These are phyloP conservation scores for Linum tenue DNA, from an alignment of 345 rosid species.

Conservation along the genomic window DNA sequence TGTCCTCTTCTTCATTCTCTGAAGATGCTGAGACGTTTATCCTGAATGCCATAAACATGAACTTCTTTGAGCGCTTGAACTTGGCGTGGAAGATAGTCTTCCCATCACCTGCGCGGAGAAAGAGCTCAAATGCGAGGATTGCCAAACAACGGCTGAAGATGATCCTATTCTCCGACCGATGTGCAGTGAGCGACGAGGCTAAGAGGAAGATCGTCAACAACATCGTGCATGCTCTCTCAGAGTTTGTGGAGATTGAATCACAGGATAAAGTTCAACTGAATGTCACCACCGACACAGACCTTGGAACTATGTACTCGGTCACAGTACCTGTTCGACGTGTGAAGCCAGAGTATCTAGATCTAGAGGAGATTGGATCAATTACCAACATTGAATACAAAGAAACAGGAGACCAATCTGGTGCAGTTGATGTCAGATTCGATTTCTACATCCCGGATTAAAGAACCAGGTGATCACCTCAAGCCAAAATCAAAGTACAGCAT, in stretches of 20 bases:
- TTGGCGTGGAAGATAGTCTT: constrained; percentile 89
- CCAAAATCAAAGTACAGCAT: too few relatives aligned
- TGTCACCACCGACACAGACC: constrained; percentile 71
- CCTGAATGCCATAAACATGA: constrained; percentile 62
- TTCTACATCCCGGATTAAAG: constrained; percentile 75
- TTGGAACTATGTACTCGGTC: constrained; percentile 89
- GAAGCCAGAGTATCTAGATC: constrained; percentile 69
- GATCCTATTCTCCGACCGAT: constrained; percentile 96
- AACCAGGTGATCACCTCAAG: background rate
- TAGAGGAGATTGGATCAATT: constrained; percentile 52
- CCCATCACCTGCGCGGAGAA: constrained; percentile 59
- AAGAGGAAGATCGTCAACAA: constrained; percentile 76
- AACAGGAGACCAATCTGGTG: constrained; percentile 49
- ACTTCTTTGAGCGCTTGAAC: constrained; percentile 71
- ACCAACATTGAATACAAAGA: constrained; percentile 73
- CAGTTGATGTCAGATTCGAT: constrained; percentile 89
- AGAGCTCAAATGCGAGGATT: constrained; percentile 82
- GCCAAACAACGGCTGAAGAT: constrained; percentile 95
- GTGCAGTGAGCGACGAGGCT: constrained; percentile 93
- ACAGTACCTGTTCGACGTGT: constrained; percentile 88
- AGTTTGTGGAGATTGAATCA: constrained; percentile 94
- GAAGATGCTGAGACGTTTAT: constrained; percentile 71
- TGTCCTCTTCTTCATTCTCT: constrained; percentile 41
- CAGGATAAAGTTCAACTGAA: constrained; percentile 91
- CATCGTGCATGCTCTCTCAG: constrained; percentile 65